These are phyloP conservation scores for Davidsoniella virescens DNA, from an alignment of 2,329 filamentous ascomycete species.

Conservation along the genomic window DNA sequence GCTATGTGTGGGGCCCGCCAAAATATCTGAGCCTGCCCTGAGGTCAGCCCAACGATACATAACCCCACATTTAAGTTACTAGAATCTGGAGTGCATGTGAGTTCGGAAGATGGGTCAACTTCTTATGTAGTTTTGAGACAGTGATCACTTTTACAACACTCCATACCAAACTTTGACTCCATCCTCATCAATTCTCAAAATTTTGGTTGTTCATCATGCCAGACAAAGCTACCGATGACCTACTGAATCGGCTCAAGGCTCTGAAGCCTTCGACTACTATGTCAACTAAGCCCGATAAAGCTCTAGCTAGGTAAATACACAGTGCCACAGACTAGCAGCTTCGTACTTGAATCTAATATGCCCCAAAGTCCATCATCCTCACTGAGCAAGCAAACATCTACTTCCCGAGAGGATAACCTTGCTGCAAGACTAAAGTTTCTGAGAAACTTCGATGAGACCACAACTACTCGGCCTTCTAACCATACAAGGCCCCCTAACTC, in stretches of 20 bases:
- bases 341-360: background rate
- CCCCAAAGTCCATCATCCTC: constrained; percentile 10
- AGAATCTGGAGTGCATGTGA: background rate
- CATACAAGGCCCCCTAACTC: background rate
- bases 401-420: constrained; percentile 34
- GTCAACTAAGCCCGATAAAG: background rate
- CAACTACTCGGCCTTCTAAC: background rate
- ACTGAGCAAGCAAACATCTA: constrained; percentile 24
- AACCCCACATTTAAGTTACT: constrained; percentile 2
- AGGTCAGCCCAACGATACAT: background rate
- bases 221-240: constrained; percentile 5
- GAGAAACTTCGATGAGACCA: constrained; percentile 17
- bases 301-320: constrained; percentile 1
- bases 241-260: constrained; percentile 39
- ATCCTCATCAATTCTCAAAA: background rate
- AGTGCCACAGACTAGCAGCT: too few species aligned
- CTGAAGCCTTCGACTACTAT: constrained; percentile 27
- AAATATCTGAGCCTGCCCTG: background rate
- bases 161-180: background rate
- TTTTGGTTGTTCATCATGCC: background rate
- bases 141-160: background rate
- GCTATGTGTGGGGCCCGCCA: background rate
- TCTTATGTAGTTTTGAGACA: background rate
- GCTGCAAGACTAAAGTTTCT: constrained; percentile 35
- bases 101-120: background rate